These are phyloP conservation scores for Elsinoe necatrix DNA, from an alignment of 2,329 filamentous ascomycete genomes.

Conservation along the genomic window DNA sequence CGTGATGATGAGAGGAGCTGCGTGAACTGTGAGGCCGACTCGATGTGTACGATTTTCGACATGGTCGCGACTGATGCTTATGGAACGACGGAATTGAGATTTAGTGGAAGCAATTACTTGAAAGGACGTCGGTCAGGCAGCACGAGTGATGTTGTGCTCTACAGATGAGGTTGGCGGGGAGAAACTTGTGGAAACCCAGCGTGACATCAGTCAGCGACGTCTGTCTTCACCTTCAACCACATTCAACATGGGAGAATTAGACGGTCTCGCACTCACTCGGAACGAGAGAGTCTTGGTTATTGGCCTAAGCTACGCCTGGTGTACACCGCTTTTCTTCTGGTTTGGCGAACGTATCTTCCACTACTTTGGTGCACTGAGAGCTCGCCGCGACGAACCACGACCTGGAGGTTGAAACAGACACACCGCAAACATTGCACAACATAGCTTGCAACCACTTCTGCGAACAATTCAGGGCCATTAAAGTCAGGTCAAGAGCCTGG, in stretches of 20 bases:
- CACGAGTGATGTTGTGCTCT: background rate
- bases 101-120: background rate
- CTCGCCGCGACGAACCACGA: conserved; percentile 1
- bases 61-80: conserved; percentile 27
- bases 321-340: conserved; percentile 25
- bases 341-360: conserved; percentile 22
- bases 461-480: background rate
- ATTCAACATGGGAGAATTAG: conserved; percentile 19
- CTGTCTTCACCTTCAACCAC: conserved; percentile 6
- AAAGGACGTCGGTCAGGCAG: background rate
- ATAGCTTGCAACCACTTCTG: background rate
- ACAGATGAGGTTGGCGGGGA: conserved; percentile 11
- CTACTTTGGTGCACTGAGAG: conserved; percentile 20
- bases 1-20: conserved; percentile 60
- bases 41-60: conserved; percentile 38
- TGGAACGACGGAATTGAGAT: background rate
- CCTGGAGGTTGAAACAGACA: conserved; percentile 4
- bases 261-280: conserved; percentile 27
- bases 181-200: conserved; percentile 1
- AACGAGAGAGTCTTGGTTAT: conserved; percentile 29
- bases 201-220: conserved; percentile 11
- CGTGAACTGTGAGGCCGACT: conserved; percentile 51
- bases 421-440: background rate
- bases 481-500: background rate
- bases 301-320: conserved; percentile 28